A percentile compares a stretch with the other conserved stretches of the same genome.
phyloP scores from a whole-genome alignment of 2,329 filamentous ascomycete genomes.

The Sporothrix globosa region DNA sequence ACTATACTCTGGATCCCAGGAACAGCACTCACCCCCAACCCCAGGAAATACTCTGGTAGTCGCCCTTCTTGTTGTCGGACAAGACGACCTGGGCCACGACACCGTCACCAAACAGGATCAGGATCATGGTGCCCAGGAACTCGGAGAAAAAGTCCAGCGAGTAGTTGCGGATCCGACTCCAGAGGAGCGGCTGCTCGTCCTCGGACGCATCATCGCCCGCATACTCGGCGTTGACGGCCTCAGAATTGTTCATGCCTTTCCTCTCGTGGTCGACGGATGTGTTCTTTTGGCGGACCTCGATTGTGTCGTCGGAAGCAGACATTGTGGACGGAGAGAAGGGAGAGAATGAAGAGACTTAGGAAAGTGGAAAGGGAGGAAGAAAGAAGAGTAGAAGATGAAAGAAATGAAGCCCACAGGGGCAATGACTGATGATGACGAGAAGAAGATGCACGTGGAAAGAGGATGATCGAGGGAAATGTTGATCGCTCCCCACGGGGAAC shows the following conservation, averaged over 20 bases:
- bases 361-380: neutral
- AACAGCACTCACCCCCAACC: slow-evolving; percentile 51
- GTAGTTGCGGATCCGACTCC: slow-evolving; percentile 56
- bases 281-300: slow-evolving; percentile 29
- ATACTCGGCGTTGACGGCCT: slow-evolving; percentile 28
- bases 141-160: slow-evolving; percentile 66
- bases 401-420: neutral
- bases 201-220: slow-evolving; percentile 22
- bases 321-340: slow-evolving; percentile 16
- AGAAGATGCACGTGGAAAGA: slow-evolving; percentile 19
- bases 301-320: slow-evolving; percentile 31
- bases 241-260: slow-evolving; percentile 29
- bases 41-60: slow-evolving; percentile 56
- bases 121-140: slow-evolving; percentile 68
- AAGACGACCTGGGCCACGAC: slow-evolving; percentile 70
- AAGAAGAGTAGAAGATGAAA: neutral
- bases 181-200: slow-evolving; percentile 41
- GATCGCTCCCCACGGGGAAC: slow-evolving; percentile 27
- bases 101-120: slow-evolving; percentile 72
- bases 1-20: neutral
- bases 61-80: slow-evolving; percentile 53
- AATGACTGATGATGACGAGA: slow-evolving; percentile 9
- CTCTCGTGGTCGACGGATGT: slow-evolving; percentile 8
- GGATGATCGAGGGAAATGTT: slow-evolving; percentile 8
- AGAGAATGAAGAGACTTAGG: neutral